These are phyloP conservation scores for Ichthyophonus hoferi DNA, from an alignment of 208 protist genomes.

Conservation along the genomic window DNA sequence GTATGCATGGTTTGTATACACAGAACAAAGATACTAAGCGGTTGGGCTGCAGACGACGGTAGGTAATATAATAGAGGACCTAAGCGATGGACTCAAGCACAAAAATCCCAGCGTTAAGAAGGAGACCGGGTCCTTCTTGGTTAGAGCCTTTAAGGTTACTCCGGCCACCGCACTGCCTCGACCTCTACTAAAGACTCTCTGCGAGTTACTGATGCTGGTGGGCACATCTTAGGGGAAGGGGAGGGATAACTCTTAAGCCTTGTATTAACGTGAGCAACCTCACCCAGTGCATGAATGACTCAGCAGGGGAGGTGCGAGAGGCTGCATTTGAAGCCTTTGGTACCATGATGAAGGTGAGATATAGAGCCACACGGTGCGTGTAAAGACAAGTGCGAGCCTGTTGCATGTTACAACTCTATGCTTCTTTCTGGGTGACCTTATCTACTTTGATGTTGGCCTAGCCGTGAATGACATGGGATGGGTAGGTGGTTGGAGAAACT, in stretches of 20 bases:
- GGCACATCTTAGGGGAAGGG: not conserved
- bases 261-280: not conserved
- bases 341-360: constrained; percentile 16
- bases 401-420: too few species aligned
- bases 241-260: not conserved
- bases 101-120: not conserved
- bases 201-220: not conserved
- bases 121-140: not conserved
- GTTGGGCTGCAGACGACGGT: not conserved
- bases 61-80: not conserved
- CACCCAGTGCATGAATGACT: constrained; percentile 38
- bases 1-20: too few species aligned
- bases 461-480: too few species aligned
- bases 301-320: constrained; percentile 42
- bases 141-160: not conserved
- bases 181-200: not conserved
- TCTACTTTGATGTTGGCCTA: too few species aligned
- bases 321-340: constrained; percentile 44
- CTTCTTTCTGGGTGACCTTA: too few species aligned
- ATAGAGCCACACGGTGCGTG: constrained; percentile 17
- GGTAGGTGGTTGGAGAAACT: not conserved
- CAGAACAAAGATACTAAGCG: constrained; percentile 7
- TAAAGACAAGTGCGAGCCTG: not conserved
- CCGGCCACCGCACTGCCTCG: not conserved
- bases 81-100: not conserved